Evolutionary conservation across 1,284 basidiomycete genomes (phyloP).

Genomic region (Volvariella surrecta): DNA sequence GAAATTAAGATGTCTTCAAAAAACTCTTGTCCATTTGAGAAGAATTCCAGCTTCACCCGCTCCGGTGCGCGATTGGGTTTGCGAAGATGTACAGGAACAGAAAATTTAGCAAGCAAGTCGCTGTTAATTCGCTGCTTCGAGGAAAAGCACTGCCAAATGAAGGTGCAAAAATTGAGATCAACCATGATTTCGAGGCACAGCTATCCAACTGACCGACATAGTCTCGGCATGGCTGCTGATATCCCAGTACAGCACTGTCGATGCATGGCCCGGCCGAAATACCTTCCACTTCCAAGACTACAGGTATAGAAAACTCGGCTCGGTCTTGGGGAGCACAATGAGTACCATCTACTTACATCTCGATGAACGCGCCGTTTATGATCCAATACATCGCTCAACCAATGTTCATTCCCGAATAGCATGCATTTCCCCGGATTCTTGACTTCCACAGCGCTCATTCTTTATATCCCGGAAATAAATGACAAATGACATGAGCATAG

Average conservation of each 20-base stretch:
- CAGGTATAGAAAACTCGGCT: too few species aligned
- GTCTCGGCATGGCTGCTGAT: slow-evolving; percentile 13
- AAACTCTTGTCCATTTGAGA: slow-evolving; percentile 26
- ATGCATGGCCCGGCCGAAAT: slow-evolving; percentile 13
- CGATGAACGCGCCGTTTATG: too few species aligned
- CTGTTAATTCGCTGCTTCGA: slow-evolving; percentile 23
- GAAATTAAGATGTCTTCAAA: slow-evolving; percentile 34
- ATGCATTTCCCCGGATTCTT: not conserved
- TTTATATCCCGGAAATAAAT: not conserved
- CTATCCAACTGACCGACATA: not conserved
- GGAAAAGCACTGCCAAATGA: slow-evolving; percentile 24
- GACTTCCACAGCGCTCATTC: too few species aligned
- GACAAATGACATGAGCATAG: too few species aligned
- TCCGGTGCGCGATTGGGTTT: slow-evolving; percentile 23
- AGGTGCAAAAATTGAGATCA: too few species aligned
- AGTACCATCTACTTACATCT: too few species aligned
- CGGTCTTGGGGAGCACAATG: too few species aligned
- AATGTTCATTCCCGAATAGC: slow-evolving; percentile 22
- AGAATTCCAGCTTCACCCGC: slow-evolving; percentile 26
- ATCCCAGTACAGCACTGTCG: slow-evolving; percentile 23
- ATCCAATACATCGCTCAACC: slow-evolving; percentile 25
- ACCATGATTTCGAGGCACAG: not conserved
- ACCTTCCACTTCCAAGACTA: slow-evolving; percentile 28
- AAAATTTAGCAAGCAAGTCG: slow-evolving; percentile 28
- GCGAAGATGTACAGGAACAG: slow-evolving; percentile 22